Evolutionary conservation across 1,139 yeast species (phyloP), one percentile per base, ranked within the genome.

Genomic region (Suhomyces bokatorum): DNA sequence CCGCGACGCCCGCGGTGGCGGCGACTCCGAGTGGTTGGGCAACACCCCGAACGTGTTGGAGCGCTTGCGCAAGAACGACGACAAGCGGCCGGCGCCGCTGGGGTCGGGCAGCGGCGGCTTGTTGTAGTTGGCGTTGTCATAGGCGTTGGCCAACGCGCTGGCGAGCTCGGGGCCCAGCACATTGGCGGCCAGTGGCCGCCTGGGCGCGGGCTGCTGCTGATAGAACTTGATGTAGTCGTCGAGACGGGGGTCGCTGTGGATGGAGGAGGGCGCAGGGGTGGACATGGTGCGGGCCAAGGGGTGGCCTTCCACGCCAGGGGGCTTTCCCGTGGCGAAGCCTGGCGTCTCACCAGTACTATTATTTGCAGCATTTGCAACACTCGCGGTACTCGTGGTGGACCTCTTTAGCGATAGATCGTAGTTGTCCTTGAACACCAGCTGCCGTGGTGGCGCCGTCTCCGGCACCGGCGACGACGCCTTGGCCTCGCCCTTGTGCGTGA

Each of bases 141-240:
- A 48, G 2, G 57, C 55, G 44, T 60, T 60, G 11, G 53, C 46
- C 13, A 75, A 64, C 9, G 81, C 83, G 13, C 85, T 72, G 3
- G 83, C 81, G 16, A 77, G 36, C 16, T 41, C 39, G 11, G 38
- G 35, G 16, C 40, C 37, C 3, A 37, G 32, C 6, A 50, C 40
- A n/a, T 40, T 35, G 17, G 50, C 32, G 26, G 43, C 42, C 5
- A 45, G 26, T 5, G 55, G 37, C 35, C 47, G 35, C n/a, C n/a
- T n/a, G 39, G 49, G 29, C 22, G 46, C 54, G 53, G 53, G 71
- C 47, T 58, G 69, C 47, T 71, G 75, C 45, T 70, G 68, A 55
- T 77, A 80, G 53, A 75, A 77, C 40, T 70, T 69, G 45, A 85
- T 67, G 55, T 83, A 85, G 43, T 80, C 82, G 33, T 79, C 78